phyloP scores from a whole-genome alignment of 345 rosid species.

The Pistacia atlantica region DNA sequence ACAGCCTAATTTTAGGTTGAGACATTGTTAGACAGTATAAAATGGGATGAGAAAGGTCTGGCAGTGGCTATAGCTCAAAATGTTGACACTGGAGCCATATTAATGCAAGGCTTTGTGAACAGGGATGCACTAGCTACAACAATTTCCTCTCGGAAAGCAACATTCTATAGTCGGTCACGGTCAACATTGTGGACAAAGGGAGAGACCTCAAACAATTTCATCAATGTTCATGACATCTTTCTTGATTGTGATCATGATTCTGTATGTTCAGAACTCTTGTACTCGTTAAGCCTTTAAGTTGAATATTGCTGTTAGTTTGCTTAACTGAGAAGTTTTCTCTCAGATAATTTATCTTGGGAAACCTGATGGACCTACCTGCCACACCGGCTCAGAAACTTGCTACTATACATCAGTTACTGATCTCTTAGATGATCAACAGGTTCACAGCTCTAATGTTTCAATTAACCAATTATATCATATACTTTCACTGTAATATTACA shows the following conservation, averaged over 20 bases:
- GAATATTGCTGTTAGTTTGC: neutral
- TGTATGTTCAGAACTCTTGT: slow-evolving; percentile 43
- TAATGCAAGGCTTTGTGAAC: slow-evolving; percentile 95
- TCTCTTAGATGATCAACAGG: slow-evolving; percentile 47
- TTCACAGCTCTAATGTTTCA: slow-evolving; percentile 17
- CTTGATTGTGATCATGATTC: slow-evolving; percentile 87
- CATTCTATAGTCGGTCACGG: slow-evolving; percentile 88
- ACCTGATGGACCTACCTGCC: slow-evolving; percentile 95
- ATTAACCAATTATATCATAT: neutral
- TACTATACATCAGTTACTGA: slow-evolving; percentile 48
- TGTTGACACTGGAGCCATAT: slow-evolving; percentile 81
- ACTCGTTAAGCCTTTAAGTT: neutral
- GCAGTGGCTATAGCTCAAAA: slow-evolving; percentile 96
- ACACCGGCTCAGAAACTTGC: slow-evolving; percentile 91
- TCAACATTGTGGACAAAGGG: slow-evolving; percentile 91
- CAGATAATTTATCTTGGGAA: slow-evolving; percentile 93
- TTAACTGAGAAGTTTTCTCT: slow-evolving; percentile 8
- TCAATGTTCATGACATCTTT: slow-evolving; percentile 71
- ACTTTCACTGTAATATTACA: neutral
- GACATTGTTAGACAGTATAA: slow-evolving; percentile 62
- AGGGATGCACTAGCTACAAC: slow-evolving; percentile 76
- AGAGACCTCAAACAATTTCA: slow-evolving; percentile 86
- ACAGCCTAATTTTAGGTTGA: slow-evolving; percentile 53
- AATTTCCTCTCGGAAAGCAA: slow-evolving; percentile 74
- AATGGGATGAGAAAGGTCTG: slow-evolving; percentile 96